These are phyloP conservation scores for Steccherinum ochraceum DNA, from an alignment of 768 basidiomycete genomes.

Conservation along the genomic window DNA sequence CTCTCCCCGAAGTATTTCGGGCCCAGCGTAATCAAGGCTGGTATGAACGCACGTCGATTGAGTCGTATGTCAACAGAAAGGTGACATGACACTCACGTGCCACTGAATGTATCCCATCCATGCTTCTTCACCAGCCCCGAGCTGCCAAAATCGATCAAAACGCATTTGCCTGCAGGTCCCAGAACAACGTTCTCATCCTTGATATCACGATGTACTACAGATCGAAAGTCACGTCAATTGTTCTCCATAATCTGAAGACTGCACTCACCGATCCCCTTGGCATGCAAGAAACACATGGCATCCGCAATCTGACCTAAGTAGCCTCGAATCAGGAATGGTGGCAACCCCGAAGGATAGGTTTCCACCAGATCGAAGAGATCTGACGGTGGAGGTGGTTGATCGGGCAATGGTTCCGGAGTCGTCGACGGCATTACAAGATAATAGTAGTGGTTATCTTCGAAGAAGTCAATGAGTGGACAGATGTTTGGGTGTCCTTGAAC, in stretches of 20 bases:
- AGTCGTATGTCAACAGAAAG: not conserved
- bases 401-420: conserved; percentile 49
- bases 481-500: conserved; percentile 94
- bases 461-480: conserved; percentile 91
- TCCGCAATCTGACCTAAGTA: conserved; percentile 94
- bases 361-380: conserved; percentile 98
- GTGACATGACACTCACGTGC: conserved; percentile 58
- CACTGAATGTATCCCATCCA: conserved; percentile 90
- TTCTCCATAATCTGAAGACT: not conserved
- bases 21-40: conserved; percentile 91
- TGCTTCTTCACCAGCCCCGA: conserved; percentile 77
- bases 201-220: conserved; percentile 87
- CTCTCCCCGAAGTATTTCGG: conserved; percentile 93
- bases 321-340: conserved; percentile 63
- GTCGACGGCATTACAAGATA: conserved; percentile 86
- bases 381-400: conserved; percentile 50
- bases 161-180: conserved; percentile 72
- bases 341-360: conserved; percentile 77
- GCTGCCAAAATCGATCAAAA: conserved; percentile 96
- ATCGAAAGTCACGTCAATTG: conserved; percentile 3
- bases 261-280: conserved; percentile 78
- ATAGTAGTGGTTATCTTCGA: conserved; percentile 95
- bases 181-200: conserved; percentile 97
- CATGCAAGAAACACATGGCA: conserved; percentile 82
- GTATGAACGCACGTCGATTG: conserved; percentile 8